Base-by-base conservation (phyloP, 225 moss, liverwort and hornwort species). In the Antitrichia curtipendula region DNA sequence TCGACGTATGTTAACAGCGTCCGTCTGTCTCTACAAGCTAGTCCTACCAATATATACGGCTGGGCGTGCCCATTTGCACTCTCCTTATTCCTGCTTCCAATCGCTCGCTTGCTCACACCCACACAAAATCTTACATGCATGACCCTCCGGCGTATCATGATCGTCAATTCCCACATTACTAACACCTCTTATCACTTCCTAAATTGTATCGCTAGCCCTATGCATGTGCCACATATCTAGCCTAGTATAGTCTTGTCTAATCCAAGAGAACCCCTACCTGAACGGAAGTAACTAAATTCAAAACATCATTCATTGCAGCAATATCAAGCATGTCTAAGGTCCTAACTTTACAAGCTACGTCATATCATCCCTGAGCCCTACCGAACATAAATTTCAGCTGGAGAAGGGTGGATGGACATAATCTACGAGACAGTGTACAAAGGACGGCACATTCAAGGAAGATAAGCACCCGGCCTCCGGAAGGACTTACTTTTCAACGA, bases 71-170 rank as follows among this genome's bases (percentile, higher is more conserved):
- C 85, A 90, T 90, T 91, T 83, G 94, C 94, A 93, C 90, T 86
- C 91, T 82, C 93, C 91, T 94, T 94, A 92, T 94, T 94, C 52
- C 19, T 78, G 87, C 93, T 89, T 90, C 89, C 86, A 94, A 94
- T 92, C 70, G 81, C 85, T 89, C 81, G 75, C 84, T 91, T 70
- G 87, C 86, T 91, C 83, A 89, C 86, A 88, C 88, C 90, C 91
- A 94, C 87, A 94, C 90, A 89, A 92, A 92, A 90, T 92, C 90
- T 88, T 92, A 92, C 83, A 83, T 83, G 54, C 94, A 87, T 76
- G 57, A 87, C 43, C 70, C 52, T 88, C 69, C 70, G 74, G 66
- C 40, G 71, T 61, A 63, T 77, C 53, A 52, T 68, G 68, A 83
- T 69, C 69, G 53, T 40, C 69, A 68, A 68, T 69, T 85, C 82